Percentiles rank a stretch among this genome's conserved stretches.
Conservation (phyloP, 1,139 yeast species). For the Eremothecium cymbalariae region DNA sequence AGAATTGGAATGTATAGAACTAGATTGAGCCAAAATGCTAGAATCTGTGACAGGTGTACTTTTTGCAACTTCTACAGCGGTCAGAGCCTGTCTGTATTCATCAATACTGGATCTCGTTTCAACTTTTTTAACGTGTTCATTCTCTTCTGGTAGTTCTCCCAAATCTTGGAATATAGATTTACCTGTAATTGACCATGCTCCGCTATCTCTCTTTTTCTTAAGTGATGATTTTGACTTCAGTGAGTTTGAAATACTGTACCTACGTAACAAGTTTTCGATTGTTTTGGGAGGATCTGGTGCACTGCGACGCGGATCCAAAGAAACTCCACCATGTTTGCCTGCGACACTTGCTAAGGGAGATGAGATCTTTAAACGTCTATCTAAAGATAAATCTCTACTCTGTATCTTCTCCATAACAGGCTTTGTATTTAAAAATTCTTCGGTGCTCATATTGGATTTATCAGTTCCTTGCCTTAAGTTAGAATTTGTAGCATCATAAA, state of each 20-base stretch:
- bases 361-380: too few relatives aligned
- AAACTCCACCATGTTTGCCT: too few relatives aligned
- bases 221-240: conserved; percentile 11
- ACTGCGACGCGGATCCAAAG: conserved; percentile 29
- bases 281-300: conserved; percentile 20
- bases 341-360: too few relatives aligned
- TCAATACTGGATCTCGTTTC: not conserved
- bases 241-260: conserved; percentile 8
- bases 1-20: conserved; percentile 14
- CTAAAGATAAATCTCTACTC: too few relatives aligned
- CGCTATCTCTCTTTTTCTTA: conserved; percentile 11
- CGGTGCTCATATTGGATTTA: too few relatives aligned
- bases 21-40: conserved; percentile 27
- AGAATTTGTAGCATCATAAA: too few relatives aligned
- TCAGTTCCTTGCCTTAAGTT: too few relatives aligned
- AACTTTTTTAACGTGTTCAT: not conserved
- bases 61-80: not conserved
- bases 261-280: conserved; percentile 16
- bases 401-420: too few relatives aligned
- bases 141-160: conserved; percentile 1
- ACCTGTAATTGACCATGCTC: conserved; percentile 11
- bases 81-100: not conserved
- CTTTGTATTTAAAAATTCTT: too few relatives aligned
- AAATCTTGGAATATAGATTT: conserved; percentile 9
- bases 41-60: conserved; percentile 6